phyloP scores from a whole-genome alignment of 2,329 filamentous ascomycete genomes.

The Fusarium sp. region DNA sequence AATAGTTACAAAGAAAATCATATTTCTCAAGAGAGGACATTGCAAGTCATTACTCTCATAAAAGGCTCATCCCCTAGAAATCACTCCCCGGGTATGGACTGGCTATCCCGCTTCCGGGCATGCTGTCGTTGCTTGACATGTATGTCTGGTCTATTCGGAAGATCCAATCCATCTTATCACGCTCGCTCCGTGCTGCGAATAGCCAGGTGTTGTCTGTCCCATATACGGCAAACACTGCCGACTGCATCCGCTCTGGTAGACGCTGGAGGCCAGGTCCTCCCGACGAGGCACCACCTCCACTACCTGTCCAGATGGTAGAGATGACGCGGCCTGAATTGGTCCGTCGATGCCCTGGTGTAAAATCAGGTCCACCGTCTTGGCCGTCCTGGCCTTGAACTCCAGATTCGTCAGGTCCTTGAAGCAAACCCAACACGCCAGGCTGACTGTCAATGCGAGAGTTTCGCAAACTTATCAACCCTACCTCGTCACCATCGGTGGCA shows the following conservation, averaged over 20 bases:
- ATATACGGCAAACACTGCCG: slow-evolving; percentile 92
- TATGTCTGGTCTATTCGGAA: slow-evolving; percentile 89
- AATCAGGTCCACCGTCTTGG: slow-evolving; percentile 49
- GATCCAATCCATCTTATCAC: slow-evolving; percentile 97
- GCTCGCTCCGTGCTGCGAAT: slow-evolving; percentile 88
- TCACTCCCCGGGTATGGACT: slow-evolving; percentile 51
- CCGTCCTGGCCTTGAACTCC: slow-evolving; percentile 48
- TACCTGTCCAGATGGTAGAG: slow-evolving; percentile 66
- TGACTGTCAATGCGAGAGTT: slow-evolving; percentile 94
- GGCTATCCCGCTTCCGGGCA: slow-evolving; percentile 50
- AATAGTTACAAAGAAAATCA: slow-evolving; percentile 45
- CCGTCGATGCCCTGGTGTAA: slow-evolving; percentile 60
- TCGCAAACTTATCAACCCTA: slow-evolving; percentile 87
- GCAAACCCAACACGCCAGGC: slow-evolving; percentile 83
- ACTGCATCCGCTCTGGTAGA: slow-evolving; percentile 68
- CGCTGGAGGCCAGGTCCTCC: slow-evolving; percentile 58
- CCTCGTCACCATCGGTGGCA: slow-evolving; percentile 86
- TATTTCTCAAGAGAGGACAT: slow-evolving; percentile 42
- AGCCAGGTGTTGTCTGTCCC: slow-evolving; percentile 95
- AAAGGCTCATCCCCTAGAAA: slow-evolving; percentile 36
- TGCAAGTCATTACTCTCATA: slow-evolving; percentile 45
- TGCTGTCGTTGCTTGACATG: slow-evolving; percentile 59
- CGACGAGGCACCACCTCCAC: slow-evolving; percentile 47
- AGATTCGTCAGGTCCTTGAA: slow-evolving; percentile 64
- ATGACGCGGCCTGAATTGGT: slow-evolving; percentile 64